Evolutionary conservation across 306 rosid species (phyloP), one percentile per base, ranked within the genome.

Genomic region (Vicia sativa): DNA sequence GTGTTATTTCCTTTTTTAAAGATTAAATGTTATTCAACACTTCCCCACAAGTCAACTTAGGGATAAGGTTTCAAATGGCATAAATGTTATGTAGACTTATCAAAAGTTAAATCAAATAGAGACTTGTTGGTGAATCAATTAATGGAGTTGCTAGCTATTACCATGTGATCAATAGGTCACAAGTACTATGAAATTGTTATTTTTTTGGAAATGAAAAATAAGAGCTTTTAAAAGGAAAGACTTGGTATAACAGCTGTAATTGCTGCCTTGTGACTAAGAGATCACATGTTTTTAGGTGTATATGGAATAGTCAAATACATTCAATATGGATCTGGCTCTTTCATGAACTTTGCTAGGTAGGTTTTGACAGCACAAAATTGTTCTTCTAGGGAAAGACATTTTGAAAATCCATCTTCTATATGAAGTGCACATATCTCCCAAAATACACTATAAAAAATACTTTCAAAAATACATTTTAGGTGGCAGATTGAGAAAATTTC

Each of bases 11-110:
- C 42, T 2, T 45, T 45, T 58, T 52, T 31, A 54, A 13, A 68
- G 74, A 37, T 62, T 42, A 68, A 34, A 34, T 7, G 45, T 62
- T 49, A 41, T 11, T 71, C 73, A 16, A 3, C 65, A n/a, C 15
- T 43, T 35, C n/a, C 42, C 45, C 41, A 19, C 37, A 66, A 38
- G 70, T 67, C 62, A 50, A 56, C 34, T 21, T 39, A n/a, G 4
- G 37, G 74, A 34, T 28, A 62, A 57, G 35, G 46, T 8, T 29
- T 11, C 34, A 48, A 50, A 45, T 14, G 16, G 39, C 37, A 68
- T 41, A 39, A n/a, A 31, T 52, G 23, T 31, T 3, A 46, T 35
- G 50, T 35, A 21, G 21, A 11, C 65, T 12, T 37, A 54, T 42
- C 11, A 21, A 18, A 60, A 35, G 9, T 29, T 48, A 62, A 44